Evolutionary conservation across 2,329 filamentous ascomycete species (phyloP), one percentile per base, ranked within the genome.

Genomic region (Mycosphaerella sp.): DNA sequence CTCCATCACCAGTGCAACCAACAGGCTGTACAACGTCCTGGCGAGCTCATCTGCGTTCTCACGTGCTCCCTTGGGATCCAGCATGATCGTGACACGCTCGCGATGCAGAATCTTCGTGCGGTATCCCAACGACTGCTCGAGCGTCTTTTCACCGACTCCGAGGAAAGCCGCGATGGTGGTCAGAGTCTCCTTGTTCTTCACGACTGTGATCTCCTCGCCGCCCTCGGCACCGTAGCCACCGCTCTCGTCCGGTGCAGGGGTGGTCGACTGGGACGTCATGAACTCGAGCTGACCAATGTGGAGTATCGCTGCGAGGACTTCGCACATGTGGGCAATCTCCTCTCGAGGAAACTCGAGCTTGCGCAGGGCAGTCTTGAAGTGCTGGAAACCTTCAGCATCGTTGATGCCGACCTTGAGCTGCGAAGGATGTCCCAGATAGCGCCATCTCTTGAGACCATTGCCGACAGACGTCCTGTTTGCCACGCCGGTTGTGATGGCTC

Each of bases 251-350:
- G 83, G 89, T 1, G 82, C 82, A 0, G 82, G 85, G 2, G 85
- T 85, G 0, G 93, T 97, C 61, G 85, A 83, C 63, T 87, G 85
- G 2, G 86, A 85, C 0, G 82, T 90, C 68, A 87, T 84, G 62
- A 98, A 98, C 64, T 98, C 93, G 2, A 98, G 82, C 74, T 98
- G 93, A 29, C 93, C 93, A 62, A 98, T 91, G 70, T 98, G 93
- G n/a, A 98, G 78, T 62, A 98, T 96, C 63, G 84, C 85, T 32
- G 93, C 93, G 50, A 98, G 78, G 46, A 97, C 81, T 74, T 98
- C 93, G 71, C 93, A 98, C 53, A 98, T 91, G 69, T 96, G 92
- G 39, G 93, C 93, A 67, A 98, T 95, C 65, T 96, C 93, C 56
- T 86, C 85, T 51, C 91, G 82, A 3, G 92, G 87, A 60, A 98